Evolutionary conservation across 2,329 filamentous ascomycete genomes (phyloP).

Genomic region (Colletotrichum graminicola): DNA sequence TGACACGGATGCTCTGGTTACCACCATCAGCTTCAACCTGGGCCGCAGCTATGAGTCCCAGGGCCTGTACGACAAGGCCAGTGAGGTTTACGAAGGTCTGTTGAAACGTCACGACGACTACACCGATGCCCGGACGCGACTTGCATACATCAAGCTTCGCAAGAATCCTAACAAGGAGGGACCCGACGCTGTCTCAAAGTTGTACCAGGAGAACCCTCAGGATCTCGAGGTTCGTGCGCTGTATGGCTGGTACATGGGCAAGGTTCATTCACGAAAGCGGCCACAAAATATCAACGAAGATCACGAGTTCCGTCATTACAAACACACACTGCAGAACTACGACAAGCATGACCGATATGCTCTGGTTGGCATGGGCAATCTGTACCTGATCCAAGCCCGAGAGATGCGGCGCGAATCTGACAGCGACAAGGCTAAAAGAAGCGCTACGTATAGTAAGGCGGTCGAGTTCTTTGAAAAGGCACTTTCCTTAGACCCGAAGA

Average conservation of each 20-base stretch:
- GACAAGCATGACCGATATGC: conserved; percentile 99
- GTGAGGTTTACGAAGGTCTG: conserved; percentile 88
- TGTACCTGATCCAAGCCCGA: conserved; percentile 86
- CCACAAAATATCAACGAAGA: conserved; percentile 87
- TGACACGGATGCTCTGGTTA: conserved; percentile 92
- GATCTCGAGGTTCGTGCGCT: conserved; percentile 93
- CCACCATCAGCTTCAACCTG: conserved; percentile 96
- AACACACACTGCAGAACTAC: conserved; percentile 92
- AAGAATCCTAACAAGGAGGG: conserved; percentile 87
- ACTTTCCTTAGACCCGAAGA: conserved; percentile 91
- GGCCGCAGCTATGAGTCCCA: conserved; percentile 92
- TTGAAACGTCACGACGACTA: conserved; percentile 90
- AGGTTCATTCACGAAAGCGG: conserved; percentile 82
- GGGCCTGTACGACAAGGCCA: conserved; percentile 83
- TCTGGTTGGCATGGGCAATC: conserved; percentile 95
- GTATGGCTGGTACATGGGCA: conserved; percentile 96
- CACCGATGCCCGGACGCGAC: conserved; percentile 87
- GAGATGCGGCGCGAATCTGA: conserved; percentile 96
- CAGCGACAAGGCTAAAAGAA: conserved; percentile 89
- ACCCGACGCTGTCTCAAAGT: conserved; percentile 84
- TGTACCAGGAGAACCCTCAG: conserved; percentile 85
- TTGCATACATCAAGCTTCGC: conserved; percentile 90
- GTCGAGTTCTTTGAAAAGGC: conserved; percentile 99
- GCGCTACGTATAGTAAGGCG: conserved; percentile 87
- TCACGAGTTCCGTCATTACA: conserved; percentile 92